phyloP scores from a whole-genome alignment of 2,329 filamentous ascomycete genomes.

The Scedosporium boydii region DNA sequence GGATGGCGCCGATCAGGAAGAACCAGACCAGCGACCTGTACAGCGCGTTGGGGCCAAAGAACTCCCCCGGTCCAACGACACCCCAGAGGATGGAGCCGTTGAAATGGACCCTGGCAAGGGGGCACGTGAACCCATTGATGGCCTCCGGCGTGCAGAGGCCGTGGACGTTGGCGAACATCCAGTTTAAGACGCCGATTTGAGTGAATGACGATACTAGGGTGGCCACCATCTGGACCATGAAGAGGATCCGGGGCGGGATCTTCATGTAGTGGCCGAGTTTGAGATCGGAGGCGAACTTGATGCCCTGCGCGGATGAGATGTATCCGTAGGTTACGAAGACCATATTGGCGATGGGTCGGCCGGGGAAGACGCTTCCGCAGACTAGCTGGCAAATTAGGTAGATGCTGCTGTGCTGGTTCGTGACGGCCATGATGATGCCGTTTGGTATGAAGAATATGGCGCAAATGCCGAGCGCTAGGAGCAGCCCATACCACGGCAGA shows the following conservation, averaged over 20 bases:
- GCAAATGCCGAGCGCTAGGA: conserved; percentile 70
- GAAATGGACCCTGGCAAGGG: conserved; percentile 80
- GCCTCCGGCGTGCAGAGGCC: conserved; percentile 70
- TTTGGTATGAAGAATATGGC: conserved; percentile 80
- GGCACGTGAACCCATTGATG: conserved; percentile 82
- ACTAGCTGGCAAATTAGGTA: conserved; percentile 82
- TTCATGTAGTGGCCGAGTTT: conserved; percentile 88
- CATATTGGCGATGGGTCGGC: conserved; percentile 84
- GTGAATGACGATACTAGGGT: conserved; percentile 69
- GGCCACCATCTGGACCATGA: conserved; percentile 67
- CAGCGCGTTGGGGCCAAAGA: conserved; percentile 67
- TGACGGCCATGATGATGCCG: conserved; percentile 88
- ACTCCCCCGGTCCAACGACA: conserved; percentile 71
- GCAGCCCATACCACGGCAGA: conserved; percentile 76
- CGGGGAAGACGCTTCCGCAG: conserved; percentile 73
- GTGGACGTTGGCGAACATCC: conserved; percentile 74
- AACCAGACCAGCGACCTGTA: conserved; percentile 74
- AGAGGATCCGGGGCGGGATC: conserved; percentile 69
- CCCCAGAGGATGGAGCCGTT: conserved; percentile 87
- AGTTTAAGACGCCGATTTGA: conserved; percentile 78
- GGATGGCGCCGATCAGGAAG: conserved; percentile 66
- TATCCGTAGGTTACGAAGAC: conserved; percentile 89
- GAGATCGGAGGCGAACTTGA: conserved; percentile 80
- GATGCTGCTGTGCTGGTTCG: conserved; percentile 79
- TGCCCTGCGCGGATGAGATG: conserved; percentile 78